Base-by-base conservation (phyloP, 2,329 filamentous ascomycete genomes). In the Plectosphaerella sp. region DNA sequence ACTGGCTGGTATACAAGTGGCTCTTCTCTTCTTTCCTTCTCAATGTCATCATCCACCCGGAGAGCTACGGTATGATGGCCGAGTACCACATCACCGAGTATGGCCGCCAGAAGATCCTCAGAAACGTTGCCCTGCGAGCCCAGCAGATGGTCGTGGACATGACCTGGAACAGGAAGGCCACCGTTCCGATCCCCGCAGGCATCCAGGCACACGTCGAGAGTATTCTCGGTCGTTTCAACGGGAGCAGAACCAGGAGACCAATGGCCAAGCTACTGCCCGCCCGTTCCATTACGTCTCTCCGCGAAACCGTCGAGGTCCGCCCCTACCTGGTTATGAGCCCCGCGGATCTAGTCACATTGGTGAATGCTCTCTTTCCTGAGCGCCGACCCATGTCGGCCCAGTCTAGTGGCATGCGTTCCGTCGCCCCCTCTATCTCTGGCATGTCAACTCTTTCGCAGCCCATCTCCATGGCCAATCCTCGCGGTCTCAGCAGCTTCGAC, bases 31-130 rank as follows among this genome's bases (percentile, higher is more conserved):
- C 87, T 49, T 97, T 94, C 69, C 76, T 97, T 36, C 80, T 90
- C 46, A 87, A 89, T 61, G 87, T 91, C 50, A 83, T 97, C 62
- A 89, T 91, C 47, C 89, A 94, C 62, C 94, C 94, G 11, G 94
- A 99, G 79, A 91, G 79, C 49, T 79, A 84, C 59, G 82, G 83
- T 51, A 83, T 88, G 73, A 86, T 97, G 75, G 82, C 90, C 52
- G 90, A 96, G 62, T 93, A 96, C 67, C 90, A 96, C 71, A 91
- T 97, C 61, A 92, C 89, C 48, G 90, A 95, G 60, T 91, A 93
- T 69, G 91, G 91, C 42, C 84, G 94, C 43, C 89, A 96, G 62
- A 92, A 86, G 67, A 88, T 88, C 52, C 73, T 88, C 52, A 86
- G 86, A 62, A 88, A 93, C 65, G 87, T 97, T 52, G 91, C 88